Base-by-base conservation (phyloP, 805 yeast genomes). In the Priceomyces melissophilus region DNA sequence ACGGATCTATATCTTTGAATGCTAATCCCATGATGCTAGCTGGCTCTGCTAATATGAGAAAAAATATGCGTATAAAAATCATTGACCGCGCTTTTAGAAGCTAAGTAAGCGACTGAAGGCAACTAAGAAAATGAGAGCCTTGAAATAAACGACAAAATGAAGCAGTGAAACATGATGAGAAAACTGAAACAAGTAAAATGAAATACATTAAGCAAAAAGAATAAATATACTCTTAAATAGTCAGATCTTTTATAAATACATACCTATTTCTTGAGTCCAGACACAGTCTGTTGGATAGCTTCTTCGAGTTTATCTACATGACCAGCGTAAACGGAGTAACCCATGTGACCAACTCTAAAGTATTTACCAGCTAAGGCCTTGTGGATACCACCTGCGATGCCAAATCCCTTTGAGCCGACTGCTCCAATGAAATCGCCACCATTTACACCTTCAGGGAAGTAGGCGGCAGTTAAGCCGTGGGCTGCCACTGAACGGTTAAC, bases 281-380 rank as follows among this genome's bases (percentile, higher is more conserved):
- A 15, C 30, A 59, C 48, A 8, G 63, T 41, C 35, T 67, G 71
- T 44, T 55, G 48, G 40, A 69, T 60, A 12, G 73, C 69, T 11
- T 44, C 51, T 15, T 59, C 43, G 35, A 69, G 57, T 46, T 54
- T 42, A 35, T 62, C 69, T 25, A 69, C 58, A 43, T 69, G 74
- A 35, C 71, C 74, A 39, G 58, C 66, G 45, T 65, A 64, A n/a
- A 69, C 63, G 35, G 89, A 76, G 44, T 80, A 82, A 47, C 97
- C 96, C 98, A 91, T 91, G 68, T 90, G 98, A 28, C 98, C 98
- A 44, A 90, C 81, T 65, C 98, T 79, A 71, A 91, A 87, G 69
- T 90, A 90, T 61, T 84, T 82, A 44, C 84, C 76, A 35, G 79
- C 82, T 54, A 88, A 79, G 16, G 81, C 87, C 63, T 79, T 82